Conservation (phyloP, 129 eudicot genomes). For the Flaveria brownii region DNA sequence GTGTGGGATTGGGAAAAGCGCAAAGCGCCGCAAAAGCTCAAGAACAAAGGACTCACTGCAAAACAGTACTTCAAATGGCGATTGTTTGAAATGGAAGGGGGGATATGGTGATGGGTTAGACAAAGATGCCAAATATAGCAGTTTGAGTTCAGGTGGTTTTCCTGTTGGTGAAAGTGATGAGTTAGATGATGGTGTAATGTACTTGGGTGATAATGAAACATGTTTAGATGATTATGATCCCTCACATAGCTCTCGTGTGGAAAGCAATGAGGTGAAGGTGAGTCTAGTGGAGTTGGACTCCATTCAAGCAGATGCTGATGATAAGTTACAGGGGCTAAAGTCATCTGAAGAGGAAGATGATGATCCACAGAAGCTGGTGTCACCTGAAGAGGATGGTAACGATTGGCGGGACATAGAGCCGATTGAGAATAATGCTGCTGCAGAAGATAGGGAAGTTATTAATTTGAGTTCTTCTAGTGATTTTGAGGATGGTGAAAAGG, state of each 20-base stretch:
- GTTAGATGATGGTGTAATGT: constrained; percentile 23
- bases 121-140: not conserved
- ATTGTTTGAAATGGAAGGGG: not conserved
- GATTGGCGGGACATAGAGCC: constrained; percentile 16
- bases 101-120: not conserved
- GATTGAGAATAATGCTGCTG: constrained; percentile 26
- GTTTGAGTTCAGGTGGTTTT: constrained; percentile 11
- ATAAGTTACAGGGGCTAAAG: constrained; percentile 16
- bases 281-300: constrained; percentile 33
- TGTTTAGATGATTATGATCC: constrained; percentile 39
- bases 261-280: constrained; percentile 32
- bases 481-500: constrained; percentile 30
- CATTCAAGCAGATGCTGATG: constrained; percentile 24
- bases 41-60: not conserved
- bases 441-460: constrained; percentile 28
- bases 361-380: constrained; percentile 2
- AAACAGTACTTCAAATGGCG: not conserved
- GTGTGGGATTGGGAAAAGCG: constrained; percentile 1
- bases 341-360: constrained; percentile 21
- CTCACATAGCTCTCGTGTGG: constrained; percentile 39
- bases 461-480: constrained; percentile 35
- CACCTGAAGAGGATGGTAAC: constrained; percentile 22
- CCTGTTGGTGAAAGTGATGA: constrained; percentile 31
- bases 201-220: constrained; percentile 27
- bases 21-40: not conserved